Base-by-base conservation (phyloP, 345 rosid genomes). In the Mallotus nudiflorus region DNA sequence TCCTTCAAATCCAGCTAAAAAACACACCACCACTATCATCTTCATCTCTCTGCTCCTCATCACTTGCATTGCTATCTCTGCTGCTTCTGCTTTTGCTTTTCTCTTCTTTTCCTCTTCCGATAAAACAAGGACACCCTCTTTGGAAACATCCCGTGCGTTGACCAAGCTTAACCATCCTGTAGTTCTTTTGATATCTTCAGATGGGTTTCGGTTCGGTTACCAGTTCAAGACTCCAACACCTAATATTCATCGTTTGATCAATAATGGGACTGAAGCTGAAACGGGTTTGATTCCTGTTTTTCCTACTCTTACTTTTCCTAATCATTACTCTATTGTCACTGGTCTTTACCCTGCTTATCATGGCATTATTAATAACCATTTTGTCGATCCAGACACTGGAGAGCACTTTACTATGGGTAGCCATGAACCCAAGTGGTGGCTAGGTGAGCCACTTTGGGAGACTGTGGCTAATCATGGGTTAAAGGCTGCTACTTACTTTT, bases 391-490 rank as follows among this genome's bases (percentile, higher is more conserved):
- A 4, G 22, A 64, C 0, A 75, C 84, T 9, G 96, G 94, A 0
- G 84, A 88, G 4, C 25, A 52, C 24, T 91, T 94, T 72, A 80
- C 77, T 15, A 91, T 87, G 97, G 67, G 61, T 3, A 91, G 96
- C 48, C 97, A 91, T 39, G 98, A 91, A 59, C 87, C 96, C 44
- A 82, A 87, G 76, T 90, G 98, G 97, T 94, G 97, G 98, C 75
- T 94, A 6, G 98, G 97, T 7, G 98, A 94, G 81, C 96, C 98
- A 9, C 62, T 94, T 6, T 90, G 97, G 98, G 97, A 94, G 68
- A 94, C 98, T 1, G 93, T 90, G 73, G 89, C 66, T 6, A 94
- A 86, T 65, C 96, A 91, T 48, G 97, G 97, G 0, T 72, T 87
- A 9, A 86, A 77, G 57, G 98, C 98, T 20, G 90, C 98, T 35